Percentiles rank a stretch among this genome's conserved stretches.
phyloP scores from a whole-genome alignment of 176 grass and related monocot genomes.

The Zoysia japonica region DNA sequence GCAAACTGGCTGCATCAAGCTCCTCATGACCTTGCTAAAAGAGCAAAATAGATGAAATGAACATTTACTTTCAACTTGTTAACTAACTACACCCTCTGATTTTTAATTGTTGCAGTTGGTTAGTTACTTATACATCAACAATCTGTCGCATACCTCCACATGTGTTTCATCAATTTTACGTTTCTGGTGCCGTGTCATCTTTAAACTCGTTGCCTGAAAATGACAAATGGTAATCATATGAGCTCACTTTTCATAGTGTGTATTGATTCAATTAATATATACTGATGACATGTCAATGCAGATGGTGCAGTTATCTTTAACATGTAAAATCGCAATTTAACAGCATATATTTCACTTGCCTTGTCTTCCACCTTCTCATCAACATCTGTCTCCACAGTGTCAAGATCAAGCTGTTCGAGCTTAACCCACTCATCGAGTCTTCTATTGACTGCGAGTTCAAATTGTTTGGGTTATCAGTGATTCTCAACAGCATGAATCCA shows the following conservation, averaged over 20 bases:
- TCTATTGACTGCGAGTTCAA: constrained; percentile 77
- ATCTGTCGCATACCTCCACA: constrained; percentile 74
- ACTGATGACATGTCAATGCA: too few species aligned
- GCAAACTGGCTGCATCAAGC: constrained; percentile 92
- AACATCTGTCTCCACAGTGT: constrained; percentile 80
- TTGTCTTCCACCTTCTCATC: constrained; percentile 99
- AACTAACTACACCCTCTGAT: not conserved
- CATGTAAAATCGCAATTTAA: not conserved
- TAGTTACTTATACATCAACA: not conserved
- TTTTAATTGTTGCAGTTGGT: too few species aligned
- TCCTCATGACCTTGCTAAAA: constrained; percentile 90
- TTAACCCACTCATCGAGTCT: constrained; percentile 98
- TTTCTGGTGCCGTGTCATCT: constrained; percentile 97
- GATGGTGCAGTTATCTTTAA: not conserved
- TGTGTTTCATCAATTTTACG: constrained; percentile 98
- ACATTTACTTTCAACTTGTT: constrained; percentile 19
- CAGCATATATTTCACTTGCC: constrained; percentile 45
- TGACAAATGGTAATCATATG: constrained; percentile 29
- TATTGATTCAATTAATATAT: too few species aligned
- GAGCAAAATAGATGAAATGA: not conserved
- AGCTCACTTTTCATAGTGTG: not conserved
- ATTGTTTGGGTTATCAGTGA: constrained; percentile 7
- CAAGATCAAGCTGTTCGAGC: constrained; percentile 96
- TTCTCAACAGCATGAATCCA: not conserved
- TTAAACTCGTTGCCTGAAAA: constrained; percentile 91